Evolutionary conservation across 2,329 filamentous ascomycete genomes (phyloP).

Genomic region (Colletotrichum sidae): DNA sequence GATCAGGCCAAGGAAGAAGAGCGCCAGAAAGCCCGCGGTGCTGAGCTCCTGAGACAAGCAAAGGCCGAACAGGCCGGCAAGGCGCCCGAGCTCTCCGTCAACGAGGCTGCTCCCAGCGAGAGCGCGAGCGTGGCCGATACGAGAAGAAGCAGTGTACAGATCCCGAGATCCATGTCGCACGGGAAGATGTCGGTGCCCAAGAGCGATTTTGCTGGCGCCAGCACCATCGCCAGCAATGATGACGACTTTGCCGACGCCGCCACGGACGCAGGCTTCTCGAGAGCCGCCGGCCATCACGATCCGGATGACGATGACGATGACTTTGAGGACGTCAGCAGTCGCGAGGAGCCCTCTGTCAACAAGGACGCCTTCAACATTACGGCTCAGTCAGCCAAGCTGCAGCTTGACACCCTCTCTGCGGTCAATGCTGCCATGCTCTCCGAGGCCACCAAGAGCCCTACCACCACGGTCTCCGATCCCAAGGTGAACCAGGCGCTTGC

Average conservation of each 20-base stretch:
- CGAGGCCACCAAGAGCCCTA: slow-evolving; percentile 77
- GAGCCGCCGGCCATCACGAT: slow-evolving; percentile 48
- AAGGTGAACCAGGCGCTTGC: slow-evolving; percentile 80
- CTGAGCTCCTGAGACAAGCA: slow-evolving; percentile 81
- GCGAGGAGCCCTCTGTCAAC: slow-evolving; percentile 77
- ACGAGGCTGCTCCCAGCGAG: slow-evolving; percentile 61
- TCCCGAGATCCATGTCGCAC: slow-evolving; percentile 54
- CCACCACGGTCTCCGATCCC: slow-evolving; percentile 79
- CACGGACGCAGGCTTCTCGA: slow-evolving; percentile 56
- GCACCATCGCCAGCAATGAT: slow-evolving; percentile 61
- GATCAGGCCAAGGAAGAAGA: slow-evolving; percentile 95
- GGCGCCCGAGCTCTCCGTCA: slow-evolving; percentile 58
- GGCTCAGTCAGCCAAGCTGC: slow-evolving; percentile 87
- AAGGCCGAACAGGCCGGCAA: slow-evolving; percentile 77
- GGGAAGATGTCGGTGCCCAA: slow-evolving; percentile 45
- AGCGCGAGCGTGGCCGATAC: slow-evolving; percentile 62
- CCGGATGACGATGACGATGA: slow-evolving; percentile 85
- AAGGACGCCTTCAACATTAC: slow-evolving; percentile 98
- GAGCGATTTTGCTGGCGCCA: slow-evolving; percentile 52
- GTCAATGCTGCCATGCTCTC: slow-evolving; percentile 85
- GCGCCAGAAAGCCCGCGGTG: slow-evolving; percentile 77
- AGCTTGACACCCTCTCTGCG: slow-evolving; percentile 89
- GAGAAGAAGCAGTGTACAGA: slow-evolving; percentile 56
- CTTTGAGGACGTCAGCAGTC: slow-evolving; percentile 78
- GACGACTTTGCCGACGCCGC: slow-evolving; percentile 64